Base-by-base conservation (phyloP, 805 yeast species). In the Ogataea ganodermae region DNA sequence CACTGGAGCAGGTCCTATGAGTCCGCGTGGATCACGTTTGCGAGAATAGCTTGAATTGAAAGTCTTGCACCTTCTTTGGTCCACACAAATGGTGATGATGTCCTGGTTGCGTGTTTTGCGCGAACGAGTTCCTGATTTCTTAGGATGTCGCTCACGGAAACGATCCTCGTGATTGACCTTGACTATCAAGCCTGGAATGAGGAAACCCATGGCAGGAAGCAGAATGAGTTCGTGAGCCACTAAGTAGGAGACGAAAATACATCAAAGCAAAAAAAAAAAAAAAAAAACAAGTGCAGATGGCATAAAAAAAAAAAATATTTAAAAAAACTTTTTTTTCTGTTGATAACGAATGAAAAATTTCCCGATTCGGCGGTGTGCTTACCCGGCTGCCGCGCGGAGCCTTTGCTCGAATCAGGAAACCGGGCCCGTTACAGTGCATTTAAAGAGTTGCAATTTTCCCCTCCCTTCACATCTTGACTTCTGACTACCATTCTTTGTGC, bases 41-140 rank as follows among this genome's bases (percentile, higher is more conserved):
- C 43, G 47, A 18, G 42, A 26, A 18, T 27, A 50, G 13, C 13
- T 18, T 13, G 31, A 6, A 26, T 50, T 46, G 37, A 50, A 50
- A 4, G 36, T 43, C 17, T 50, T 46, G 17, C 30, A 43, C 4
- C 38, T 27, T 3, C 38, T 20, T 4, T 31, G 24, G 17, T 27
- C 48, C 30, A 50, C 44, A 32, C 42, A 43, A 3, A 50, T 42
- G 18, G 14, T 18, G 31, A 13, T n/a, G 8, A 42, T 18, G 18
- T 40, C 14, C 44, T 35, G 28, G 39, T 49, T 30, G 31, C 28
- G 33, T 45, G 33, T 27, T 26, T 44, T 44, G 5, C 41, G 48
- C 17, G 45, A 40, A 32, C 47, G 50, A 3, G 44, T 22, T 13
- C 38, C 28, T 2, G 45, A 35, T 24, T 36, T 36, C 22, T 28